Conservation (phyloP, 306 rosid genomes). For the Trifolium dubium region DNA sequence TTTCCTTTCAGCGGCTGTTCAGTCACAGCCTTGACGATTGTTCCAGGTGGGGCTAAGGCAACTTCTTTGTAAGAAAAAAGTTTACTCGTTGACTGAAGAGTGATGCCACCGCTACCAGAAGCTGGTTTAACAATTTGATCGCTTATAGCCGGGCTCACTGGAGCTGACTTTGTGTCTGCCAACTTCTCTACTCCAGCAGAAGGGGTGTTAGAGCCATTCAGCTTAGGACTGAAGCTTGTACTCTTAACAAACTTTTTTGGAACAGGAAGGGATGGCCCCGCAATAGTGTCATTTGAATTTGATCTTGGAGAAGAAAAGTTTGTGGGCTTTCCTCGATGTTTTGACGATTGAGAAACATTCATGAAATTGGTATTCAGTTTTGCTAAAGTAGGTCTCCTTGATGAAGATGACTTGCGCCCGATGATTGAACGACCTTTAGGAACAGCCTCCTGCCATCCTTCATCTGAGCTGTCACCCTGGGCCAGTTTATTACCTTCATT, state of each 20-base stretch:
- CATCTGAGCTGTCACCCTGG: conserved; percentile 73
- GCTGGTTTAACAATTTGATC: conserved; percentile 65
- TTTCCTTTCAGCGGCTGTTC: conserved; percentile 71
- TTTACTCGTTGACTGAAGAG: conserved; percentile 79
- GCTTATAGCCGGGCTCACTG: conserved; percentile 60
- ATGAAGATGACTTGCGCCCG: conserved; percentile 77
- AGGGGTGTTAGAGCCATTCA: conserved; percentile 48
- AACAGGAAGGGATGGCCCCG: conserved; percentile 57
- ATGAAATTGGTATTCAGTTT: conserved; percentile 82
- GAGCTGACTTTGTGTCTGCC: conserved; percentile 73
- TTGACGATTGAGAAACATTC: conserved; percentile 70
- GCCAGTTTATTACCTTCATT: conserved; percentile 50
- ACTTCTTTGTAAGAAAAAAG: conserved; percentile 96
- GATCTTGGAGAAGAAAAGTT: conserved; percentile 64
- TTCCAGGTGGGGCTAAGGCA: conserved; percentile 97
- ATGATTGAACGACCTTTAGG: conserved; percentile 80
- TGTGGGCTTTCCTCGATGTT: conserved; percentile 66
- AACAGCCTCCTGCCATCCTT: conserved; percentile 99
- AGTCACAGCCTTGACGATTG: conserved; percentile 89
- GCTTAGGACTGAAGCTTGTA: conserved; percentile 82
- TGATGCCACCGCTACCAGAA: conserved; percentile 51
- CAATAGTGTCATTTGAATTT: conserved; percentile 58
- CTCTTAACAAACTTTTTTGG: conserved; percentile 71
- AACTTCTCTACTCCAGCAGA: conserved; percentile 56
- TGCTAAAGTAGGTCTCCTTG: conserved; percentile 89